Base-by-base conservation (phyloP, 805 yeast genomes). In the Cyberlindnera suaveolens region DNA sequence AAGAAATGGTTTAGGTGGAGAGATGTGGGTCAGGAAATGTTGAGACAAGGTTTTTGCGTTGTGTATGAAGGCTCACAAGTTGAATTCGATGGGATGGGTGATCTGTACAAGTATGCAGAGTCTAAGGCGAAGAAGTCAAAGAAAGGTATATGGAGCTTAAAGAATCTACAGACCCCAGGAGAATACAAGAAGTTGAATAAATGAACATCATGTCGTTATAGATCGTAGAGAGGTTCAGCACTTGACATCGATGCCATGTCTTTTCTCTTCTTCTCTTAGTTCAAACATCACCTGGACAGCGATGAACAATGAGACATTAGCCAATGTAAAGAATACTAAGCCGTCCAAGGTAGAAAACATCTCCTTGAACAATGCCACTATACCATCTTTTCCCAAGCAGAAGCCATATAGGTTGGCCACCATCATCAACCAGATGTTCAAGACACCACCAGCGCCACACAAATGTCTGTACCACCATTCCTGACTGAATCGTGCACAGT, bases 361-460 rank as follows among this genome's bases (percentile, higher is more conserved):
- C 42, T 82, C 90, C 17, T 62, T 57, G 18, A 91, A 65, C 50
- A 91, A 71, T 34, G 72, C 68, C 23, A 71, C 51, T 23, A 90
- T 80, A 2, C 99, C 99, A 46, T 88, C 96, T 26, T 80, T 70
- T 8, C 97, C 98, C 30, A 93, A 71, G 54, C 97, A 93, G 63
- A 93, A 93, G 0, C 99, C 99, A 57, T 85, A 88, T 41, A 95
- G 65, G 56, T 93, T 93, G 14, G 98, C 98, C 50, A 89, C 74
- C 89, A 93, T 89, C 99, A 93, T 91, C 83, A 91, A 75, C 96
- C 96, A 91, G 44, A 93, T 83, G 62, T 93, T 93, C 18, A 73
- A 57, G 26, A 90, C 95, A 4, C 91, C 96, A 3, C 99, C 99
- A 6, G 78, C 51, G 0, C 89, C 96, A 64, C 96, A 86, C 13